These are phyloP conservation scores for Phytopythium sindhum DNA, from an alignment of 352 stramenopile species.

Conservation along the genomic window DNA sequence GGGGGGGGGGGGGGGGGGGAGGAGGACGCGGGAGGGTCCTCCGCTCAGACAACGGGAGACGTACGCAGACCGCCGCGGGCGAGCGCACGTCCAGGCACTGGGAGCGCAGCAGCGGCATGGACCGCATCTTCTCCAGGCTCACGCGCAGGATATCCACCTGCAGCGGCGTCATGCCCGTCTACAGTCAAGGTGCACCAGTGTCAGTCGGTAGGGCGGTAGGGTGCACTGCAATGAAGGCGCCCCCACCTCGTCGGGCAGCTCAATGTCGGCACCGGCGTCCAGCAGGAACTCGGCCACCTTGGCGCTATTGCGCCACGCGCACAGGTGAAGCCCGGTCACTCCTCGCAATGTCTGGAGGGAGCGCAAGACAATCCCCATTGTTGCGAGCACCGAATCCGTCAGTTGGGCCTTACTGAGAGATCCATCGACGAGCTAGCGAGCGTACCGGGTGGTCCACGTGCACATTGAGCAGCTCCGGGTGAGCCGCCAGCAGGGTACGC, in stretches of 20 bases:
- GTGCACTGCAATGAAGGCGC: not conserved
- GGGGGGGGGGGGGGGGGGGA: too few relatives aligned
- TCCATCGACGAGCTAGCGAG: too few relatives aligned
- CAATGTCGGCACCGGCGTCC: conserved; percentile 25
- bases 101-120: conserved; percentile 29
- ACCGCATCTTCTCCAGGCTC: conserved; percentile 42
- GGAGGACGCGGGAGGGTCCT: too few relatives aligned
- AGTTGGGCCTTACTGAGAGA: not conserved
- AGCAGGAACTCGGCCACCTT: conserved; percentile 25
- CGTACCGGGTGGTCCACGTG: conserved; percentile 20
- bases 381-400: too few relatives aligned
- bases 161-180: conserved; percentile 39
- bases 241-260: conserved; percentile 24
- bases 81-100: conserved; percentile 35
- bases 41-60: too few relatives aligned
- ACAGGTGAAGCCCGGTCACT: conserved; percentile 32
- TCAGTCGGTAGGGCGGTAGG: too few relatives aligned
- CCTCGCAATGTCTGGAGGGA: conserved; percentile 28
- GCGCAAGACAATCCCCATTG: too few relatives aligned
- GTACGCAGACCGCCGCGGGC: conserved; percentile 25
- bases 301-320: conserved; percentile 27
- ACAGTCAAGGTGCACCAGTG: too few relatives aligned
- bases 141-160: conserved; percentile 43
- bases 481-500: conserved; percentile 10
- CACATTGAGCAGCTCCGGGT: conserved; percentile 24